Conservation (phyloP, 2,329 filamentous ascomycete species). For the Phyllosticta ampelicida region DNA sequence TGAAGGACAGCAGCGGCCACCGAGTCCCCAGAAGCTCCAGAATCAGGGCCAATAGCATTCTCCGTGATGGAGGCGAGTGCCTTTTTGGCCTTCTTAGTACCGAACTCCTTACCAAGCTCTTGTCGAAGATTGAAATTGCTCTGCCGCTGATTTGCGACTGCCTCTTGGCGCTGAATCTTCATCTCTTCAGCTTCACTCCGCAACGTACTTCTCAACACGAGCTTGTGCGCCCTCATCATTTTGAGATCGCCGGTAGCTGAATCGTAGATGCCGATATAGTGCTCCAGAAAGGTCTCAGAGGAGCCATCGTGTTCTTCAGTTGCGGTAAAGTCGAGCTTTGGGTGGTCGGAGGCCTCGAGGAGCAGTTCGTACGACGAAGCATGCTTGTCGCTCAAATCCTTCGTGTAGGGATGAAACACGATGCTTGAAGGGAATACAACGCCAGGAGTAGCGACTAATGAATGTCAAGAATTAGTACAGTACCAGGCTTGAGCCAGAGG, state of each 20-base stretch:
- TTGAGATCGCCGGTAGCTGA: conserved; percentile 42
- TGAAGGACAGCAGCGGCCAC: conserved; percentile 43
- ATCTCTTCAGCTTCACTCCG: conserved; percentile 35
- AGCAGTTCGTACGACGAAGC: conserved; percentile 40
- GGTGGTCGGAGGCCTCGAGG: conserved; percentile 50
- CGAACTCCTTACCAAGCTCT: conserved; percentile 64
- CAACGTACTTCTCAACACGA: conserved; percentile 43
- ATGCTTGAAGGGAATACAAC: conserved; percentile 29
- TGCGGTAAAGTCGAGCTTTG: conserved; percentile 49
- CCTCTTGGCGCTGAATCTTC: conserved; percentile 20
- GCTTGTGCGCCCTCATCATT: conserved; percentile 41
- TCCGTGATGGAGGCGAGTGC: conserved; percentile 57
- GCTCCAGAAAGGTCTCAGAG: conserved; percentile 42
- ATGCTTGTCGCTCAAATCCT: conserved; percentile 20
- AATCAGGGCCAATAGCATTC: conserved; percentile 51
- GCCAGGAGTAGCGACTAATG: conserved; percentile 32
- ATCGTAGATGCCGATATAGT: conserved; percentile 53
- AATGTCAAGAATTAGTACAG: conserved; percentile 4
- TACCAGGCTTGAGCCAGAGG: background rate
- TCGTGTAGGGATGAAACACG: conserved; percentile 41
- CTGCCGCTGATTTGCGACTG: conserved; percentile 18
- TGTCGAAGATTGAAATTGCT: conserved; percentile 12
- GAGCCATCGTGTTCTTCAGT: conserved; percentile 37
- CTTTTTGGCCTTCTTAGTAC: conserved; percentile 78
- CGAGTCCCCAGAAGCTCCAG: conserved; percentile 18